Evolutionary conservation across 2,329 filamentous ascomycete species (phyloP), one percentile per base, ranked within the genome.

Genomic region (Magnaporthiopsis incrustans): DNA sequence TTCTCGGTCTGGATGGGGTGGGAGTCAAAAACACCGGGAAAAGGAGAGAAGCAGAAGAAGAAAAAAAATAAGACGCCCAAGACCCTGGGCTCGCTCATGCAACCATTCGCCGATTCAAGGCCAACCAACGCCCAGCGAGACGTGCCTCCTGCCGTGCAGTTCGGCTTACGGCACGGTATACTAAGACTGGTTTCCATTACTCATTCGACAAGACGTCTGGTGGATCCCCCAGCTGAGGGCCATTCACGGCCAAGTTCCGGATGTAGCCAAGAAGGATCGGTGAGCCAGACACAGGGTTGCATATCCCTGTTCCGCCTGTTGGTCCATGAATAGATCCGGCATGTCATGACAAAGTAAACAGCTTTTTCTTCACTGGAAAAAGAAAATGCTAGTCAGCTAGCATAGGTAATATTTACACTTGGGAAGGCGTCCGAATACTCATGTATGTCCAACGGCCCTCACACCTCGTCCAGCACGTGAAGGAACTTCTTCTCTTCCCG

Each of bases 401-500:
- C 33, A n/a, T 35, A 59, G 30, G 53, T 44, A 32, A 70, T 71
- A 74, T 74, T 66, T 73, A 73, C 71, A 72, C 67, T 70, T 63
- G 68, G 66, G 58, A 44, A 53, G 67, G 71, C 65, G 50, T 50
- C 61, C 30, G 60, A 73, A 70, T 73, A 72, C 70, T 68, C 68
- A 68, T 68, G 67, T 68, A 71, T 74, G 12, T 57, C 15, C 53
- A 35, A 33, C 50, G 15, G 15, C 65, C 66, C 77, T 79, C 88
- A 95, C 82, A 92, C 86, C 76, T 95, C 89, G 75, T 96, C 91
- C 74, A 92, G 81, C 67, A 99, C 93, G 77, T 99, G 95, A 76
- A 98, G 81, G 77, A 96, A 99, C 83, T 97, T 95, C 85, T 89
- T 95, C 79, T 98, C 93, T 77, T 98, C 93, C 71, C 85, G 84